Evolutionary conservation across 495 filamentous ascomycete genomes (phyloP).

Genomic region (Penicillium diatomitis): DNA sequence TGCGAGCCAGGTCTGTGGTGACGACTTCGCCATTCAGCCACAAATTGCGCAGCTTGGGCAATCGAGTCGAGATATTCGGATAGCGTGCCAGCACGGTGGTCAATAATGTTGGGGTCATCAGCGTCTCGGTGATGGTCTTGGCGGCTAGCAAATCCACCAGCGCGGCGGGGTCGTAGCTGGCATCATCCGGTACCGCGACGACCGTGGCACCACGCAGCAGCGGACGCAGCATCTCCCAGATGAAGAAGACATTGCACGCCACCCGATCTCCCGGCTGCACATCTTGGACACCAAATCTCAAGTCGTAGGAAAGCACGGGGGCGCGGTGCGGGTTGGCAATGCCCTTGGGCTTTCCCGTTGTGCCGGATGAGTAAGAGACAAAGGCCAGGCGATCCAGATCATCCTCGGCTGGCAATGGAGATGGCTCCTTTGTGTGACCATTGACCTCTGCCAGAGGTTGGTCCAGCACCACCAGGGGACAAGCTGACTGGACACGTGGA

Average conservation of each 20-base stretch:
- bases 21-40: conserved; percentile 70
- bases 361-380: conserved; percentile 58
- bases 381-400: conserved; percentile 59
- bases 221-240: conserved; percentile 66
- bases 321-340: conserved; percentile 61
- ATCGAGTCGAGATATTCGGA: conserved; percentile 43
- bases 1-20: conserved; percentile 54
- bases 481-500: conserved; percentile 44
- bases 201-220: conserved; percentile 60
- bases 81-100: conserved; percentile 54
- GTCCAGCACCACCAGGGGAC: conserved; percentile 49
- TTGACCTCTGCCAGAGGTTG: conserved; percentile 29
- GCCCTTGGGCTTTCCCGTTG: conserved; percentile 60
- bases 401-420: conserved; percentile 42
- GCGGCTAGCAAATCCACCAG: conserved; percentile 53
- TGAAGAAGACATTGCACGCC: conserved; percentile 66
- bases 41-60: conserved; percentile 50
- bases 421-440: conserved; percentile 25
- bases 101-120: conserved; percentile 66
- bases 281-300: conserved; percentile 54
- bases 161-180: conserved; percentile 56
- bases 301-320: conserved; percentile 54
- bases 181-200: conserved; percentile 56
- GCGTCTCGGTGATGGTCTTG: conserved; percentile 54
- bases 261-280: conserved; percentile 55